These are phyloP conservation scores for Aspergillus amoenus DNA, from an alignment of 2,329 filamentous ascomycete species.

Conservation along the genomic window DNA sequence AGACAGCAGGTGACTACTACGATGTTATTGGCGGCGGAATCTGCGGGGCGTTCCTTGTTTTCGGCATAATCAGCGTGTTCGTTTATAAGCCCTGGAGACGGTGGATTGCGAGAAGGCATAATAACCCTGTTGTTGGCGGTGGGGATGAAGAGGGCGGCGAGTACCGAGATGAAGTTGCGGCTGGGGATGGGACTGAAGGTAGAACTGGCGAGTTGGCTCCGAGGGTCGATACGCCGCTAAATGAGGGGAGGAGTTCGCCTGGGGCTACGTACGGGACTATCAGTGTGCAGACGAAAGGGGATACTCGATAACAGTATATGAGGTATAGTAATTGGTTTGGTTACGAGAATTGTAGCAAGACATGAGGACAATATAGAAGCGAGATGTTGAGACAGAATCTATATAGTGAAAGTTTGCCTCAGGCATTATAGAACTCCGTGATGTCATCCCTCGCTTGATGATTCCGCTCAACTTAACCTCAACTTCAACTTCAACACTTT, in stretches of 20 bases:
- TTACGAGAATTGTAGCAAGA: no score
- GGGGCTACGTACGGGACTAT: conserved; percentile 15
- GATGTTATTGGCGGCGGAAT: conserved; percentile 85
- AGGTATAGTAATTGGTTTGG: neutral
- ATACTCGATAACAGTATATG: neutral
- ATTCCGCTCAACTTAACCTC: neutral
- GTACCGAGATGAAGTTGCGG: conserved; percentile 16
- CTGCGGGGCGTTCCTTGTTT: conserved; percentile 78
- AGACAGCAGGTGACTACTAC: conserved; percentile 73
- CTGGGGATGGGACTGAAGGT: neutral
- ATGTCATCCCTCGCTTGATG: no score
- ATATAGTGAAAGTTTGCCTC: neutral
- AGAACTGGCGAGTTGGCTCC: neutral
- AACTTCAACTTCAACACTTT: neutral
- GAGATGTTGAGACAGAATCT: no score
- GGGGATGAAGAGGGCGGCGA: conserved; percentile 24
- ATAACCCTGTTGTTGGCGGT: conserved; percentile 12
- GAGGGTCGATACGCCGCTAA: conserved; percentile 15
- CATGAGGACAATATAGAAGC: no score
- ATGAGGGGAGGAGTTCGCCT: neutral
- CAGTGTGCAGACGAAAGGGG: conserved; percentile 6
- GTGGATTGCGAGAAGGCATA: conserved; percentile 48
- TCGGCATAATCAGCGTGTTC: conserved; percentile 70
- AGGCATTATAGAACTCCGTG: neutral
- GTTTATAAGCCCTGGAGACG: conserved; percentile 78